These are phyloP conservation scores for Hyaloscypha finlandica DNA, from an alignment of 495 filamentous ascomycete species.

Conservation along the genomic window DNA sequence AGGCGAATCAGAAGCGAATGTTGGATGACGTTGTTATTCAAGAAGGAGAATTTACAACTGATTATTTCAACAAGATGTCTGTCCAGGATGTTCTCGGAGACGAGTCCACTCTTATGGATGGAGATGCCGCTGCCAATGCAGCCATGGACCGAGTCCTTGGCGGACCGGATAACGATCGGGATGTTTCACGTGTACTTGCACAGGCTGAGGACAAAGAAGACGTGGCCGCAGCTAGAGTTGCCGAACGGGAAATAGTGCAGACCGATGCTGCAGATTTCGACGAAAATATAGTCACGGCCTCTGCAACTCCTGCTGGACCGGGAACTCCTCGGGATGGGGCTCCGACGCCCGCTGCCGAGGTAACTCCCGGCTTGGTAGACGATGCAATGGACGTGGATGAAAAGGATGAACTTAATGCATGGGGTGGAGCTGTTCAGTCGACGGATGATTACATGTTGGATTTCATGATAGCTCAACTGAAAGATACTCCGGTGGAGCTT, in stretches of 20 bases:
- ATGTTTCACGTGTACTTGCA: constrained; percentile 67
- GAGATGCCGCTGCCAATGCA: constrained; percentile 64
- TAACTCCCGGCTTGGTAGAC: constrained; percentile 33
- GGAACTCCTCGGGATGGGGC: constrained; percentile 37
- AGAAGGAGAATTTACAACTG: constrained; percentile 97
- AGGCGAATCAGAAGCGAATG: constrained; percentile 96
- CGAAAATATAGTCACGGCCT: constrained; percentile 61
- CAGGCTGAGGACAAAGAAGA: constrained; percentile 93
- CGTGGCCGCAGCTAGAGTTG: constrained; percentile 79
- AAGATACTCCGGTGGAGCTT: constrained; percentile 75
- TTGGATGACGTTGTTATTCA: constrained; percentile 98
- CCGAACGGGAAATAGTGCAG: constrained; percentile 83
- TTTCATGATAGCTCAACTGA: constrained; percentile 74
- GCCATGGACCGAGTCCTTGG: constrained; percentile 89
- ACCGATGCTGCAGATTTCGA: constrained; percentile 90
- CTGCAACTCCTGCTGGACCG: constrained; percentile 38
- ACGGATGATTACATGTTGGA: constrained; percentile 87
- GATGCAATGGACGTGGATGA: constrained; percentile 39
- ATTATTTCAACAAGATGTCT: constrained; percentile 86
- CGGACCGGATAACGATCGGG: constrained; percentile 47
- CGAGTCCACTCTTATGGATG: constrained; percentile 58
- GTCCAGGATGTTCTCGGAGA: constrained; percentile 64
- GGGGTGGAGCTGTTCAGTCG: constrained; percentile 54
- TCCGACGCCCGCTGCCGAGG: constrained; percentile 26
- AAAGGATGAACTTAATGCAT: constrained; percentile 54